Evolutionary conservation across 2,329 filamentous ascomycete species (phyloP), one percentile per base, ranked within the genome.

Genomic region (Ophiostoma populinum): DNA sequence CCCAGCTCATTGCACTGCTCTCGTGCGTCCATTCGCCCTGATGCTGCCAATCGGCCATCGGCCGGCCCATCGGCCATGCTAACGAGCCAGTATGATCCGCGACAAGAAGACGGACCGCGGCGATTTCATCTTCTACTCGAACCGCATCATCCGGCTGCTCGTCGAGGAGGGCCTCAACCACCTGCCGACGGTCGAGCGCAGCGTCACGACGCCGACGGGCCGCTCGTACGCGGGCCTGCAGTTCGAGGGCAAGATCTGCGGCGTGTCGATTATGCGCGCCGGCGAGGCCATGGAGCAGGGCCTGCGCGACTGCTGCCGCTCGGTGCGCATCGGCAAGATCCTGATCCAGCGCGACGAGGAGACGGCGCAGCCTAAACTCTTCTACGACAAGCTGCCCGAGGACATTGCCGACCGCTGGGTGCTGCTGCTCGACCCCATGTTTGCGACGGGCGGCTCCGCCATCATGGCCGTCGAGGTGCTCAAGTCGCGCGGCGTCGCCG

Each of bases 101-200:
- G 85, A 93, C 56, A 81, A 80, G 55, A 70, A 78, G 46, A 98
- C 90, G 6, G 73, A 78, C 38, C 80, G 90, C 40, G 90, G 85
- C 42, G 90, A 98, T 57, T 98, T 98, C 55, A 94, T 98, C 52
- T 98, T 98, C 61, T 93, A 95, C 62, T 93, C 86, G 28, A 98
- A 98, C 59, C 75, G 90, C 40, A 95, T 98, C 54, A 95, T 95
- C 54, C 82, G 90, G 21, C 67, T 98, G 27, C 69, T 98, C 6
- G 90, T 98, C 26, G 90, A 98, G 57, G 90, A 98, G 59, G 90
- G 90, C 4, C 66, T 98, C 36, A 98, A 98, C 56, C 90, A 98
- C 55, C 70, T 98, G 27, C 90, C 90, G 2, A 83, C 92, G 13
- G 75, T 92, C 35, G 78, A 83, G 51, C 82, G 92, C 49, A 75